Conservation (phyloP, 78 protist species). For the Polysphondylium violaceum region DNA sequence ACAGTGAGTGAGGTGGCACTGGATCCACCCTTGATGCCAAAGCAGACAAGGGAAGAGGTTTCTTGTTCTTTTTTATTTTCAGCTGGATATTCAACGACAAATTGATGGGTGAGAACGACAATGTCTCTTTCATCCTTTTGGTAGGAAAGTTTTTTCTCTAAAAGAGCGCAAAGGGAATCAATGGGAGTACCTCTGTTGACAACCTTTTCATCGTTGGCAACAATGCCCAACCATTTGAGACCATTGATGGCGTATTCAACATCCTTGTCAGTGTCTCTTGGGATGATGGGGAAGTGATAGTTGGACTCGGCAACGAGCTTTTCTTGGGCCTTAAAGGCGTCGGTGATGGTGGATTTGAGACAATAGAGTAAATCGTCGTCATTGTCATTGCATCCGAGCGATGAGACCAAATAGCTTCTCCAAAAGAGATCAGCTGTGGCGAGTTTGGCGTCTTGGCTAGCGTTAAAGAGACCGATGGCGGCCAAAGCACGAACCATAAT, state of each 20-base stretch:
- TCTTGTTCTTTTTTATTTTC: constrained; percentile 18
- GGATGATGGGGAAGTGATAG: constrained; percentile 58
- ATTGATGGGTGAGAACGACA: constrained; percentile 71
- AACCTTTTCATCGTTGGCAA: constrained; percentile 27
- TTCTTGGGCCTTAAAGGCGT: constrained; percentile 16
- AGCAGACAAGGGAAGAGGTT: constrained; percentile 50
- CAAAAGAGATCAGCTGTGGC: constrained; percentile 8
- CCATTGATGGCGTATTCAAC: constrained; percentile 34
- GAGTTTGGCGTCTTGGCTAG: constrained; percentile 12
- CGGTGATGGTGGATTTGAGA: constrained; percentile 31
- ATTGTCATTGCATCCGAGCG: constrained; percentile 59
- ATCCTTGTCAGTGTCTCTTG: constrained; percentile 42
- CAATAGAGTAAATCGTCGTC: constrained; percentile 33
- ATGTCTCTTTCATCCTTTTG: constrained; percentile 44
- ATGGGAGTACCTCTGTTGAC: constrained; percentile 51
- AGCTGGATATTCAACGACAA: constrained; percentile 25
- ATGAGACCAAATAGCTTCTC: constrained; percentile 35
- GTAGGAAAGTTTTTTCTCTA: constrained; percentile 67
- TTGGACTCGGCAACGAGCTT: constrained; percentile 13
- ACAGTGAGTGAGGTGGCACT: constrained; percentile 88
- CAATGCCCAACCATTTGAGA: constrained; percentile 72
- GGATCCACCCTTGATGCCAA: constrained; percentile 32
- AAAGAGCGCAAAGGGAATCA: constrained; percentile 49
- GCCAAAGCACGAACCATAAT: constrained; percentile 54
- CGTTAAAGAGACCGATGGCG: constrained; percentile 42